phyloP scores from a whole-genome alignment of 371 early-diverging fungal species.

The Mucor indicus region DNA sequence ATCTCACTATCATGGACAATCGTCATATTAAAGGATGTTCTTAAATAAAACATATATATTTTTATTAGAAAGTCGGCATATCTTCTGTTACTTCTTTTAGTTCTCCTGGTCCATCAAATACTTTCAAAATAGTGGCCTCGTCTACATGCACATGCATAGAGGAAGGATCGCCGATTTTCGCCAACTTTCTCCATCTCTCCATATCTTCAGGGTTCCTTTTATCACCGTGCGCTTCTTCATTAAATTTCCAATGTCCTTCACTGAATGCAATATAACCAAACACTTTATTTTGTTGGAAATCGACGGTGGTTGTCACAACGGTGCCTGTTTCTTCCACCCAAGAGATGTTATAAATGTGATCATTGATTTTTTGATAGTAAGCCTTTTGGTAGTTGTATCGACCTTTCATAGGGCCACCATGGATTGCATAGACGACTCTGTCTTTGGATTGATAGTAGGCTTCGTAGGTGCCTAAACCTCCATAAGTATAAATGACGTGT shows the following conservation, averaged over 20 bases:
- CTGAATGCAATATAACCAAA: neutral
- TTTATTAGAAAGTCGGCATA: neutral
- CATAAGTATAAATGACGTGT: neutral
- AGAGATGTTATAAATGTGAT: neutral
- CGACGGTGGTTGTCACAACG: neutral
- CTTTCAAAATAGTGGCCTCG: neutral
- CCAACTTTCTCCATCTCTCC: neutral
- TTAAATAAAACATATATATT: too few species aligned
- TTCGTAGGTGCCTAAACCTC: neutral
- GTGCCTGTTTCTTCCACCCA: neutral
- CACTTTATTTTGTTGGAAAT: neutral
- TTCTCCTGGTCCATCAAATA: neutral
- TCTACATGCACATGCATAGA: neutral
- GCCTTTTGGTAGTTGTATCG: neutral
- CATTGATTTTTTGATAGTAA: neutral
- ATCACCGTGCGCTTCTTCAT: neutral
- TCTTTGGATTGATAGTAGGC: neutral
- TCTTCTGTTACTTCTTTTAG: neutral
- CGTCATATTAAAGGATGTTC: conserved; percentile 7
- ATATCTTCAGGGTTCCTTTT: neutral
- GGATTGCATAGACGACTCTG: neutral
- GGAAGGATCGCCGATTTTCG: neutral
- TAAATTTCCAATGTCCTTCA: neutral
- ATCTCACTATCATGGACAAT: conserved; percentile 1
- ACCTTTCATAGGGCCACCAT: neutral